Evolutionary conservation across 257 asterid species (phyloP).

Genomic region (Capsicum chinense): DNA sequence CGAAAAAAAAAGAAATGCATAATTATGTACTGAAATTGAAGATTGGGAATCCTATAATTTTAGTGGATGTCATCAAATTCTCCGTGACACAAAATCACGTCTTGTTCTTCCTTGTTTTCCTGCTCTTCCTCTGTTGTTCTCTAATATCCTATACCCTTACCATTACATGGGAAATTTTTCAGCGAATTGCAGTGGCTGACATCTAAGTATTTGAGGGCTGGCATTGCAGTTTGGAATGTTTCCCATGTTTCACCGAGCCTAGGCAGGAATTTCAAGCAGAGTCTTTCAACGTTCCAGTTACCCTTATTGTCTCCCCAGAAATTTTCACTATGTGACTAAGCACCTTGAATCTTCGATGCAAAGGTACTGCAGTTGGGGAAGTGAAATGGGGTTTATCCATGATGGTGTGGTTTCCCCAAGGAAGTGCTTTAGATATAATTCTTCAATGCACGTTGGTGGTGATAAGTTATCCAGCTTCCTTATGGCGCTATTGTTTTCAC

Average conservation of each 20-base stretch:
- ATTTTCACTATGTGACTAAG: conserved; percentile 16
- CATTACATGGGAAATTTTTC: conserved; percentile 26
- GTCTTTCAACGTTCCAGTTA: conserved; percentile 36
- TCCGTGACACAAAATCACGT: conserved; percentile 5
- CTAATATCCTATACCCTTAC: conserved; percentile 26
- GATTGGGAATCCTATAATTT: neutral
- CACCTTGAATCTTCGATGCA: conserved; percentile 38
- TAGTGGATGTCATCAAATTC: neutral
- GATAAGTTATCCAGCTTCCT: conserved; percentile 29
- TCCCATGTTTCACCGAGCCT: conserved; percentile 30
- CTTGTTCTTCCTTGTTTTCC: neutral
- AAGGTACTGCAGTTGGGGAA: conserved; percentile 39
- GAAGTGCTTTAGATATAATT: conserved; percentile 37
- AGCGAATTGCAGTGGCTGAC: conserved; percentile 34
- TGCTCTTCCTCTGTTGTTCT: conserved; percentile 24
- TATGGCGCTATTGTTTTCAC: conserved; percentile 23
- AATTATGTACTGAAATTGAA: neutral
- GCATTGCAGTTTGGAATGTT: conserved; percentile 28
- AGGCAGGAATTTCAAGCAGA: conserved; percentile 41
- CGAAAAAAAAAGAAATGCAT: neutral
- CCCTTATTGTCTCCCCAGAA: conserved; percentile 28
- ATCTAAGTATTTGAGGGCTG: conserved; percentile 33
- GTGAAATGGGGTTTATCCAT: conserved; percentile 41
- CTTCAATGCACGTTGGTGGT: conserved; percentile 29
- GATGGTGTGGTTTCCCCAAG: conserved; percentile 35